Base-by-base conservation (phyloP, 2,329 filamentous ascomycete species). In the Atkinsonella hypoxylon region DNA sequence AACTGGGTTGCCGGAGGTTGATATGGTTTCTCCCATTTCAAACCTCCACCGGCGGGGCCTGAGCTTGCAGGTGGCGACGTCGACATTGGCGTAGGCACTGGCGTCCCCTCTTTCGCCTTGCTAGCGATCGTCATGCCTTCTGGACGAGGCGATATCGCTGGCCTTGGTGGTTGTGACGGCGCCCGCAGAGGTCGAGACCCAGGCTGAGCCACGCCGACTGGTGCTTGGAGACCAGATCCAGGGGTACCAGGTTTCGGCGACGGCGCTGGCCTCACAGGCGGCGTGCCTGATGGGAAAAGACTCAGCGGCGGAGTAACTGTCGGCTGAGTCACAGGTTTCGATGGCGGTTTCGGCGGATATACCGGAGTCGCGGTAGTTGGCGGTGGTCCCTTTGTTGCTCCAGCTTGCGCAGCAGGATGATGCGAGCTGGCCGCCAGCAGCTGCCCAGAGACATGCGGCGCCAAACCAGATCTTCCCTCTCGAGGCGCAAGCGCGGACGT, bases 21-120 rank as follows among this genome's bases (percentile, higher is more conserved):
- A 53, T 70, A 69, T 11, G 69, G 67, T 56, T 67, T 69, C 56
- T 70, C 68, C 68, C 68, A 70, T 50, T 70, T 70, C 17, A 69
- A 52, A n/a, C 34, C 34, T 26, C 49, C 49, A 45, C n/a, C 42
- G n/a, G 9, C 20, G 15, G 15, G 41, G n/a, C 32, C 36, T 7
- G 36, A 15, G 17, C 31, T 30, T 17, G 31, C 6, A 17, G 20
- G 18, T 12, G 44, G n/a, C 20, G 30, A 34, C 20, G 41, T 22
- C 6, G 49, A 45, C 30, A 17, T 13, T 15, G 36, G 45, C 31
- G 58, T 51, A 6, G 58, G 49, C 17, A 55, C 50, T n/a, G 53
- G 51, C 2, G 53, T 55, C n/a, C 43, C 26, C 18, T 66, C 61
- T 44, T 63, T 65, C 9, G 59, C 55, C 50, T 63, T 69, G 49